Conservation (phyloP, 768 basidiomycete species). For the Kwoniella heveanensis region DNA sequence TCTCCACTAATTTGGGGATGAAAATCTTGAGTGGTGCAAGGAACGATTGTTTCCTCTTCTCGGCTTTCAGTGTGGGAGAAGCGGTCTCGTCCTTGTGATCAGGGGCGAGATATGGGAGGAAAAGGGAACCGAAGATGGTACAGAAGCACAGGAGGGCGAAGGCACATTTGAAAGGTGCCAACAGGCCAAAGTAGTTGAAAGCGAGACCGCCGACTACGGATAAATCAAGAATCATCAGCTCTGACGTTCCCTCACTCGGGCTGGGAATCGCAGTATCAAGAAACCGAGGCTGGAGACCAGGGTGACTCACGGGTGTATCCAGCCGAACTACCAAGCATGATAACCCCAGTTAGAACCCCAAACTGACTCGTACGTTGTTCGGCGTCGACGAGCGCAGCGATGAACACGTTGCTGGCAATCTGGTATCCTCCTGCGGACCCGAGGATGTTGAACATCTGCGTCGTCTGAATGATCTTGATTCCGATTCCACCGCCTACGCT, state of each 20-base stretch:
- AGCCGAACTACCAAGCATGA: conserved; percentile 38
- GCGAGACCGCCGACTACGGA: conserved; percentile 32
- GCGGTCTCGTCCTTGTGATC: conserved; percentile 9
- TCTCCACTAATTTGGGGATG: conserved; percentile 28
- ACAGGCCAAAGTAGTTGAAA: conserved; percentile 27
- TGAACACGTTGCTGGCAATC: conserved; percentile 50
- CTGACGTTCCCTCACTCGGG: background rate
- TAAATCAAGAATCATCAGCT: background rate
- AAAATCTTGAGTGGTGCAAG: conserved; percentile 48
- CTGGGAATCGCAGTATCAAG: too few species aligned
- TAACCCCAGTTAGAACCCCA: conserved; percentile 46
- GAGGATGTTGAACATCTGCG: conserved; percentile 52
- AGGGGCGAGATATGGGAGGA: conserved; percentile 53
- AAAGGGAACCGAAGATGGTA: conserved; percentile 41
- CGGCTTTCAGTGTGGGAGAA: background rate
- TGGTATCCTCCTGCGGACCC: conserved; percentile 54
- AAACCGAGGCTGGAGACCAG: too few species aligned
- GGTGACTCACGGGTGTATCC: conserved; percentile 42
- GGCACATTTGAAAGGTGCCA: conserved; percentile 50
- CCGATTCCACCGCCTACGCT: conserved; percentile 38
- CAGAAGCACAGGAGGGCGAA: conserved; percentile 43
- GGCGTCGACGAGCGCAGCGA: conserved; percentile 37
- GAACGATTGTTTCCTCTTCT: conserved; percentile 32
- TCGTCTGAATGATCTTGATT: conserved; percentile 43
- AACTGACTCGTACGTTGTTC: conserved; percentile 51